These are phyloP conservation scores for Acer campestre DNA, from an alignment of 345 rosid genomes.

Conservation along the genomic window DNA sequence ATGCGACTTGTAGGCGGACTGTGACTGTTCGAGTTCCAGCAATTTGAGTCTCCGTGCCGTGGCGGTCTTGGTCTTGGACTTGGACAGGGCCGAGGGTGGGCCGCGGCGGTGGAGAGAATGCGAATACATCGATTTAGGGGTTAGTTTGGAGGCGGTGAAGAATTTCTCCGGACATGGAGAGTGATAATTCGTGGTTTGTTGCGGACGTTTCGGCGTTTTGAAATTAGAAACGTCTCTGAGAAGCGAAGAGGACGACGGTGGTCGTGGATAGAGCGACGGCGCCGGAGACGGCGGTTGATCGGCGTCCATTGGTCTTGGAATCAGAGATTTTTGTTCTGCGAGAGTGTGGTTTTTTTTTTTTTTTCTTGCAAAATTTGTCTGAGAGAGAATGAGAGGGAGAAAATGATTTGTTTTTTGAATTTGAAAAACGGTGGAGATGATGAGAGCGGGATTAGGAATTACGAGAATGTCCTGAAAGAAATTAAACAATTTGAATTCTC, in stretches of 20 bases:
- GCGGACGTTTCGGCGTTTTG: conserved; percentile 78
- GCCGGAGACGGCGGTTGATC: conserved; percentile 39
- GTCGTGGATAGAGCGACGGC: conserved; percentile 23
- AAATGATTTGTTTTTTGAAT: conserved; percentile 7
- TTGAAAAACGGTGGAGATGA: neutral
- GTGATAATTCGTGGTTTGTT: conserved; percentile 29
- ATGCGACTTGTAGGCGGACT: conserved; percentile 71
- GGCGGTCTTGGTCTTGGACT: conserved; percentile 30
- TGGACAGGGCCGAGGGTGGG: conserved; percentile 35
- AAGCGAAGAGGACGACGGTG: conserved; percentile 24
- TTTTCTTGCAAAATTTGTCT: neutral
- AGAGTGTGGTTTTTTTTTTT: neutral
- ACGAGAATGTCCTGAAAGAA: neutral
- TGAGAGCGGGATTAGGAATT: neutral
- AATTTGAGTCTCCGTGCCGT: conserved; percentile 58
- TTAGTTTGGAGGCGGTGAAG: conserved; percentile 74
- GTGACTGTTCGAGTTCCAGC: conserved; percentile 71
- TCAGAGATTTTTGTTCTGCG: conserved; percentile 17
- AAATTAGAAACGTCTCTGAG: conserved; percentile 80
- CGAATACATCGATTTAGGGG: conserved; percentile 44
- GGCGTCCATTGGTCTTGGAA: conserved; percentile 35
- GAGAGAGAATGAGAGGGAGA: conserved; percentile 4
- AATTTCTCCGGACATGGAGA: conserved; percentile 52
- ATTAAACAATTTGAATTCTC: neutral
- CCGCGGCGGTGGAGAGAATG: conserved; percentile 32